These are phyloP conservation scores for Arthrocladium fulminans DNA, from an alignment of 2,329 filamentous ascomycete species.

Conservation along the genomic window DNA sequence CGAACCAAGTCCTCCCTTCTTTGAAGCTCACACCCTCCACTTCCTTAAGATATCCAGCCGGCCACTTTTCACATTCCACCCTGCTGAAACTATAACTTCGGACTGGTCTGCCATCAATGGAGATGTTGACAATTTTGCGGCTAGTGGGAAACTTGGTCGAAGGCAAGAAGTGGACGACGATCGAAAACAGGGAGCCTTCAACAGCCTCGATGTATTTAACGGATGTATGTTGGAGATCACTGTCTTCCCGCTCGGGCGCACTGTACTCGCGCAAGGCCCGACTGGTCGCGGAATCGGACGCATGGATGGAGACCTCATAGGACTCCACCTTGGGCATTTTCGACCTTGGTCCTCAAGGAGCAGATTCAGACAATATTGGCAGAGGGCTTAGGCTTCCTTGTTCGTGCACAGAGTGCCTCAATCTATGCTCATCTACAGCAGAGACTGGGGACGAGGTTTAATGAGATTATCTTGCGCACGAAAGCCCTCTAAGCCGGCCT, in stretches of 20 bases:
- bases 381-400: not conserved
- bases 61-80: not conserved
- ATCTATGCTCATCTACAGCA: not conserved
- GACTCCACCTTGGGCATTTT: not conserved
- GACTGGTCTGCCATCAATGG: not conserved
- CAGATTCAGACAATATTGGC: not conserved
- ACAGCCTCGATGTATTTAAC: slow-evolving; percentile 1
- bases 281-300: not conserved
- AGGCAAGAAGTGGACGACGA: not conserved
- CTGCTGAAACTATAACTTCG: not conserved
- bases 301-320: not conserved
- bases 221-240: too few relatives aligned
- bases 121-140: not conserved
- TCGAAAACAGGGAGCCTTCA: not conserved
- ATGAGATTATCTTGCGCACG: not conserved
- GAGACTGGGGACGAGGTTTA: not conserved
- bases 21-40: not conserved
- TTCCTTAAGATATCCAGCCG: not conserved
- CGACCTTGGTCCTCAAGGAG: not conserved
- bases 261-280: not conserved
- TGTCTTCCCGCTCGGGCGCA: not conserved
- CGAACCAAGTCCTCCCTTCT: not conserved
- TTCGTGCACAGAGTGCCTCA: not conserved
- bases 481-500: not conserved
- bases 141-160: not conserved